Evolutionary conservation across 345 rosid genomes (phyloP).

Genomic region (Hibiscus tridactylites): DNA sequence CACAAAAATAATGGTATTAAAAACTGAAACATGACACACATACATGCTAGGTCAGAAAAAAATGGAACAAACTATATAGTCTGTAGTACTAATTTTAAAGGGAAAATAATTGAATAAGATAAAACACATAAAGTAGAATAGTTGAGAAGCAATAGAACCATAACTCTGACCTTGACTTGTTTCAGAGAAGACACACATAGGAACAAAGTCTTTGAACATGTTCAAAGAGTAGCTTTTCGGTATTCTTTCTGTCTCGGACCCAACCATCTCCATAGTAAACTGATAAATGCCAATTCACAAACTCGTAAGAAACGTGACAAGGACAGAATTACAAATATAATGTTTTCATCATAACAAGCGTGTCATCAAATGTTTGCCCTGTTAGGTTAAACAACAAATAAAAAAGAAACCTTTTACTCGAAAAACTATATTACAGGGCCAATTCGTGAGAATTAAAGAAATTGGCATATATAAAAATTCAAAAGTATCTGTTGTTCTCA

Average conservation of each 20-base stretch:
- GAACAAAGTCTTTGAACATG: constrained; percentile 86
- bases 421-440: background rate
- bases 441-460: no score
- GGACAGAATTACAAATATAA: background rate
- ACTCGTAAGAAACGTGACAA: constrained; percentile 4
- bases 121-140: background rate
- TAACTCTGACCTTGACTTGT: constrained; percentile 46
- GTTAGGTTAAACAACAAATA: background rate
- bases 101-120: background rate
- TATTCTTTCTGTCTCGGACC: constrained; percentile 39
- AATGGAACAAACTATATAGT: background rate
- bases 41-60: background rate
- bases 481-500: background rate
- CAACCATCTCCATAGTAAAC: constrained; percentile 79
- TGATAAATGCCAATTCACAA: constrained; percentile 19
- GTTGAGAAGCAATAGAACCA: background rate
- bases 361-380: background rate
- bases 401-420: background rate
- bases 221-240: constrained; percentile 74
- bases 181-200: constrained; percentile 70
- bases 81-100: no score
- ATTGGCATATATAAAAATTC: background rate
- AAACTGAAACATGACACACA: background rate
- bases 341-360: no score
- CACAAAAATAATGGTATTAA: background rate